A percentile compares a stretch with the other conserved stretches of the same genome.
phyloP scores from a whole-genome alignment of 805 yeast genomes.

The Lachancea cidri region DNA sequence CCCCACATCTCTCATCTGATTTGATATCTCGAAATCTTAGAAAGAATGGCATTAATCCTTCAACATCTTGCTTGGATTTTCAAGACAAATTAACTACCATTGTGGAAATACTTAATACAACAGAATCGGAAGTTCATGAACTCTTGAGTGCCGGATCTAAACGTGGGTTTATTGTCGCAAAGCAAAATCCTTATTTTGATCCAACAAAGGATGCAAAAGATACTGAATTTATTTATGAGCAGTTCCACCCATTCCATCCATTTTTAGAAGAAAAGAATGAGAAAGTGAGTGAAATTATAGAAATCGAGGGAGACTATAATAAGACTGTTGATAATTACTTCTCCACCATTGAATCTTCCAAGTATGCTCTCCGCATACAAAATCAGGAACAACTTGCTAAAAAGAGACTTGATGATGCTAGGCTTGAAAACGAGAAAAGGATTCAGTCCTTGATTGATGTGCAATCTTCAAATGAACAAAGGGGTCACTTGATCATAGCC shows the following conservation, averaged over 20 bases:
- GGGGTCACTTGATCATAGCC: constrained; percentile 68
- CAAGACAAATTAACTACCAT: constrained; percentile 30
- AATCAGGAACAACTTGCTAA: constrained; percentile 72
- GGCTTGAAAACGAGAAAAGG: constrained; percentile 64
- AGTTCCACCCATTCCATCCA: constrained; percentile 67
- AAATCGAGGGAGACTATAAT: constrained; percentile 59
- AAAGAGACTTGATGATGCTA: constrained; percentile 69
- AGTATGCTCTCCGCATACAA: constrained; percentile 66
- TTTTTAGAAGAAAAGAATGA: constrained; percentile 33
- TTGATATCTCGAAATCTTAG: constrained; percentile 57
- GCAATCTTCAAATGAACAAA: constrained; percentile 57
- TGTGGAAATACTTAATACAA: constrained; percentile 40
- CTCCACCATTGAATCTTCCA: constrained; percentile 79
- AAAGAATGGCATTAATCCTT: constrained; percentile 44
- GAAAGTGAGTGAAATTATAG: constrained; percentile 35
- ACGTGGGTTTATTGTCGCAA: constrained; percentile 61
- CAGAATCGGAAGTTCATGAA: constrained; percentile 40
- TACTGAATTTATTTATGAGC: constrained; percentile 51
- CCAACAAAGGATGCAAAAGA: constrained; percentile 38
- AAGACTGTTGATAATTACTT: constrained; percentile 78
- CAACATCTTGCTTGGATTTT: constrained; percentile 32
- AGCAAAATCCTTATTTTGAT: constrained; percentile 48
- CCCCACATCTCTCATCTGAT: constrained; percentile 75
- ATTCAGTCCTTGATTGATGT: constrained; percentile 58
- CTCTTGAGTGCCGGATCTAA: constrained; percentile 31